phyloP scores from a whole-genome alignment of 352 stramenopile species.

The Phytopythium sindhum region DNA sequence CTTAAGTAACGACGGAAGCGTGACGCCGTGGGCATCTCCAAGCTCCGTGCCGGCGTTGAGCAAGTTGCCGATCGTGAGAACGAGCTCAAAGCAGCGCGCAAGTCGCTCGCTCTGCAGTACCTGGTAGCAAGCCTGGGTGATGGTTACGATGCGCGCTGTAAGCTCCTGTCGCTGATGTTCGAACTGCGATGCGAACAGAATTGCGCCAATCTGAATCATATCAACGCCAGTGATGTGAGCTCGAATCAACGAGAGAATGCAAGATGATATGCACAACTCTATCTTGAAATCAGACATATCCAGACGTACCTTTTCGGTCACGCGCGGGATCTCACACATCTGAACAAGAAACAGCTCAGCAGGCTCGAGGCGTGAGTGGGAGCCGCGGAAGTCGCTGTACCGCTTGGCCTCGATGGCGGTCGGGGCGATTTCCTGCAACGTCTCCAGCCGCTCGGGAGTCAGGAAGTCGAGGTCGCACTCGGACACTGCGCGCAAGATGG shows the following conservation, averaged over 20 bases:
- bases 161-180: slow-evolving; percentile 55
- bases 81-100: slow-evolving; percentile 69
- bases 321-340: slow-evolving; percentile 63
- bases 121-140: slow-evolving; percentile 62
- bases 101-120: slow-evolving; percentile 68
- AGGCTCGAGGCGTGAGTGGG: slow-evolving; percentile 39
- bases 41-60: slow-evolving; percentile 73
- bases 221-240: slow-evolving; percentile 4
- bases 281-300: neutral
- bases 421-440: slow-evolving; percentile 63
- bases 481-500: slow-evolving; percentile 44
- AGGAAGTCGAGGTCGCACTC: slow-evolving; percentile 59
- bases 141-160: slow-evolving; percentile 31
- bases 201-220: slow-evolving; percentile 44
- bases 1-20: slow-evolving; percentile 73
- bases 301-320: slow-evolving; percentile 60
- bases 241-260: neutral
- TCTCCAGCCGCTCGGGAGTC: slow-evolving; percentile 55
- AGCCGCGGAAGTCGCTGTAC: slow-evolving; percentile 65
- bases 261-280: neutral
- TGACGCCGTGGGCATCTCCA: slow-evolving; percentile 62
- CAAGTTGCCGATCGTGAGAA: slow-evolving; percentile 71
- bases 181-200: slow-evolving; percentile 71
- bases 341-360: slow-evolving; percentile 68
- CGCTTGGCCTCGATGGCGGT: slow-evolving; percentile 63